Evolutionary conservation across 2,329 filamentous ascomycete genomes (phyloP).

Genomic region (Colletotrichum spaethianum): DNA sequence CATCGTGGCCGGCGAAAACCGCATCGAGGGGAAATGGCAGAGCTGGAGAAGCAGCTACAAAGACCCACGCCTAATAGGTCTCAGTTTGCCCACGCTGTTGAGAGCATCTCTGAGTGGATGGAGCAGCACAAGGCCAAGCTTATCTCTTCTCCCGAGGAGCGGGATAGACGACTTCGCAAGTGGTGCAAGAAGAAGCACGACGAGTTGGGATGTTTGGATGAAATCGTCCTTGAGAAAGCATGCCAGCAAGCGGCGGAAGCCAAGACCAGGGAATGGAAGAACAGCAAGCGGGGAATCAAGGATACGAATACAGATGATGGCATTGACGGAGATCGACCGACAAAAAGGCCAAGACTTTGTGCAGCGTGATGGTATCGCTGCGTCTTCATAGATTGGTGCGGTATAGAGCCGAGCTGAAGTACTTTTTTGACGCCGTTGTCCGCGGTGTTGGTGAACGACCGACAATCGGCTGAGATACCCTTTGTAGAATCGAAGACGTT

Average conservation of each 20-base stretch:
- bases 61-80: not conserved
- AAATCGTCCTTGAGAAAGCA: not conserved
- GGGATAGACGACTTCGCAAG: not conserved
- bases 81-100: not conserved
- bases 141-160: not conserved
- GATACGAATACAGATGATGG: not conserved
- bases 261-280: not conserved
- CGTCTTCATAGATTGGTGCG: not conserved
- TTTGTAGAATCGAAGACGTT: not conserved
- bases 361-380: not conserved
- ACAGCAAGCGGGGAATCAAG: not conserved
- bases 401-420: not conserved
- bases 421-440: not conserved
- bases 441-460: not conserved
- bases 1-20: not conserved
- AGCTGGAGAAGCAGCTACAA: not conserved
- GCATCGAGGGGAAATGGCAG: not conserved
- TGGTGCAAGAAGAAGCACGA: not conserved
- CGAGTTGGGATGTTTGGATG: not conserved
- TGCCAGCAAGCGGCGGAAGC: not conserved
- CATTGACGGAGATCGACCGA: not conserved
- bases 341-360: not conserved
- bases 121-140: not conserved
- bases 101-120: slow-evolving; percentile 5
- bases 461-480: not conserved